A percentile compares a stretch with the other conserved stretches of the same genome.
Conservation (phyloP, 768 basidiomycete genomes). For the Macrolepiota fuliginosa region DNA sequence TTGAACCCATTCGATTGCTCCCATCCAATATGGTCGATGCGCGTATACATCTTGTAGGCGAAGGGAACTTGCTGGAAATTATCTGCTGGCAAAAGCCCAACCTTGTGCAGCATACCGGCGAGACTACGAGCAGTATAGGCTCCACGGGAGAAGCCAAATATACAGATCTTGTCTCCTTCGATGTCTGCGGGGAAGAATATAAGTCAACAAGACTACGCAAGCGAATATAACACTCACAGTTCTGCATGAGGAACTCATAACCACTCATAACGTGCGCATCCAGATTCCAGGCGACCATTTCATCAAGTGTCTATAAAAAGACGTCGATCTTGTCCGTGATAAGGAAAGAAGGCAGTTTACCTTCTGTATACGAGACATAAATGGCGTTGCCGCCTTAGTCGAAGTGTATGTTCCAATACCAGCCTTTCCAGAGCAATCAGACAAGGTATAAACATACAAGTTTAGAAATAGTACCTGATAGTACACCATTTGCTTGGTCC, state of each 20-base stretch:
- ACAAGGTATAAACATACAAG: background rate
- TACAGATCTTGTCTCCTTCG: slow-evolving; percentile 55
- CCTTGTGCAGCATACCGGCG: slow-evolving; percentile 50
- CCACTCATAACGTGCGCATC: slow-evolving; percentile 51
- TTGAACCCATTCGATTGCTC: slow-evolving; percentile 54
- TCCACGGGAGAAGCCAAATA: slow-evolving; percentile 69
- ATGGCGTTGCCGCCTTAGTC: slow-evolving; percentile 33
- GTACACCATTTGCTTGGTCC: slow-evolving; percentile 52
- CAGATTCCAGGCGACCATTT: slow-evolving; percentile 48
- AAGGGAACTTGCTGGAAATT: slow-evolving; percentile 60
- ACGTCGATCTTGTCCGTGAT: background rate
- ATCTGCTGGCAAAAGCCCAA: slow-evolving; percentile 44
- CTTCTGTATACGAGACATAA: slow-evolving; percentile 35
- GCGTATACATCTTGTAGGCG: slow-evolving; percentile 60
- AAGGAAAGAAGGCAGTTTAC: slow-evolving; percentile 11
- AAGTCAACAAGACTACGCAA: no score
- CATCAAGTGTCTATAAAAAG: slow-evolving; percentile 37
- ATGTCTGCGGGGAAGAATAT: slow-evolving; percentile 28
- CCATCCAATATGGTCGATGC: slow-evolving; percentile 46
- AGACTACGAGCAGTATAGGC: slow-evolving; percentile 55
- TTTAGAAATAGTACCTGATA: slow-evolving; percentile 39
- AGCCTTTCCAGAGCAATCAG: slow-evolving; percentile 25
- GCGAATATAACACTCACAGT: slow-evolving; percentile 27
- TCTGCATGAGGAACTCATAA: slow-evolving; percentile 60
- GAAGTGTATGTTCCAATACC: slow-evolving; percentile 53